Percentiles rank a stretch among this genome's conserved stretches.
Conservation (phyloP, 257 asterid genomes). For the Hygrophila difformis region DNA sequence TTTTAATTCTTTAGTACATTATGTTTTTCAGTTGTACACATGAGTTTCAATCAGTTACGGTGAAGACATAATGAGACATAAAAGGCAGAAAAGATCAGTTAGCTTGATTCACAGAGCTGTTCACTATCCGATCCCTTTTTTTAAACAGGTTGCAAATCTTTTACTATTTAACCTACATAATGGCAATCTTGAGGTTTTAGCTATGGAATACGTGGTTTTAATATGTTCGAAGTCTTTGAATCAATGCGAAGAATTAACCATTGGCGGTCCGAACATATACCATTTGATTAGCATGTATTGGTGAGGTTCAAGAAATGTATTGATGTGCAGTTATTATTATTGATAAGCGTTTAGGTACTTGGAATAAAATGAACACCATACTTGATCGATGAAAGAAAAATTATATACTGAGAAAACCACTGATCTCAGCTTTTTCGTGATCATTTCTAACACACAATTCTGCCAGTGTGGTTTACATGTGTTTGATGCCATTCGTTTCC, state of each 20-base stretch:
- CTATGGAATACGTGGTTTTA: neutral
- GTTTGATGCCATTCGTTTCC: neutral
- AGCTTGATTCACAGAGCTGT: neutral
- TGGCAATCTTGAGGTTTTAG: neutral
- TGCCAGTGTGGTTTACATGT: neutral
- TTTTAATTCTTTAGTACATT: neutral
- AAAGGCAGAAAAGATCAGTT: conserved; percentile 1
- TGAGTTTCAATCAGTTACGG: conserved; percentile 12
- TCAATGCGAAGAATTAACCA: neutral
- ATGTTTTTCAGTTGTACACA: neutral
- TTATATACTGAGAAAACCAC: too few relatives aligned
- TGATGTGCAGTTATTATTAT: neutral
- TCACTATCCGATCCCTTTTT: neutral
- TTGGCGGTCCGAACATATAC: neutral
- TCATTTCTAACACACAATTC: too few relatives aligned
- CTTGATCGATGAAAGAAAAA: too few relatives aligned
- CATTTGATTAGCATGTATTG: neutral
- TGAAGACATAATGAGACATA: neutral
- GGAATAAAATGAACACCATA: too few relatives aligned
- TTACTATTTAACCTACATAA: neutral
- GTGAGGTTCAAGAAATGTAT: neutral
- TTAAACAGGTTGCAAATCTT: neutral
- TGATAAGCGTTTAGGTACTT: neutral
- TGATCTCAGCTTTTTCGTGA: too few relatives aligned
- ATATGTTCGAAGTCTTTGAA: neutral